A percentile compares a stretch with the other conserved stretches of the same genome.
phyloP scores from a whole-genome alignment of 129 eudicot genomes.

The Tagetes patula region DNA sequence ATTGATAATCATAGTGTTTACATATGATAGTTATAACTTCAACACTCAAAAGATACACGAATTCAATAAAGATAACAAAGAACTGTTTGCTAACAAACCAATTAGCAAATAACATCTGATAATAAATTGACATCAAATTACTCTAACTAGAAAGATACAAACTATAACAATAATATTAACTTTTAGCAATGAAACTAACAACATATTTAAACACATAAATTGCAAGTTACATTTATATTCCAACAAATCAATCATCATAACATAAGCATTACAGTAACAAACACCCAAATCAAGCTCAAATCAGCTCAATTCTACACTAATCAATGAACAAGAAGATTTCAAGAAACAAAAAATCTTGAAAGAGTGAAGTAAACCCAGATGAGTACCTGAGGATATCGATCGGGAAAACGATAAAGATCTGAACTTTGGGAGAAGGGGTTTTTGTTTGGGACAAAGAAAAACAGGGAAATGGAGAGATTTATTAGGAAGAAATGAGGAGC shows the following conservation, averaged over 20 bases:
- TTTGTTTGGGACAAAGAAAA: neutral
- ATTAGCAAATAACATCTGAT: slow-evolving; percentile 11
- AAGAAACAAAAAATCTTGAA: slow-evolving; percentile 7
- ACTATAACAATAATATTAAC: neutral
- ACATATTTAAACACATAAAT: neutral
- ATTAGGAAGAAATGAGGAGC: slow-evolving; percentile 35
- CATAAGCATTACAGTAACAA: slow-evolving; percentile 23
- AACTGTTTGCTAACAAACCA: slow-evolving; percentile 10
- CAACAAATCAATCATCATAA: slow-evolving; percentile 22
- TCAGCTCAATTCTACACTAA: neutral
- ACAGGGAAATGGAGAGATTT: slow-evolving; percentile 21
- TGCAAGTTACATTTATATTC: slow-evolving; percentile 9
- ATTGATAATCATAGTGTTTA: neutral
- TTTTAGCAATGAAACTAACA: slow-evolving; percentile 10
- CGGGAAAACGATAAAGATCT: slow-evolving; percentile 28
- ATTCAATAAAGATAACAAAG: too few species aligned
- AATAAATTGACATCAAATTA: neutral
- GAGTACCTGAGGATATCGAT: slow-evolving; percentile 16
- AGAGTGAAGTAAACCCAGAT: slow-evolving; percentile 6
- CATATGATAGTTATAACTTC: neutral
- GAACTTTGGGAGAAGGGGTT: slow-evolving; percentile 12
- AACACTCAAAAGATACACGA: neutral
- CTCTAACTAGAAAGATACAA: neutral
- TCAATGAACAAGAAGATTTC: neutral
- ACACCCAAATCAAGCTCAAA: slow-evolving; percentile 1